Evolutionary conservation across 495 filamentous ascomycete species (phyloP).

Genomic region (Penicillium cataractarum): DNA sequence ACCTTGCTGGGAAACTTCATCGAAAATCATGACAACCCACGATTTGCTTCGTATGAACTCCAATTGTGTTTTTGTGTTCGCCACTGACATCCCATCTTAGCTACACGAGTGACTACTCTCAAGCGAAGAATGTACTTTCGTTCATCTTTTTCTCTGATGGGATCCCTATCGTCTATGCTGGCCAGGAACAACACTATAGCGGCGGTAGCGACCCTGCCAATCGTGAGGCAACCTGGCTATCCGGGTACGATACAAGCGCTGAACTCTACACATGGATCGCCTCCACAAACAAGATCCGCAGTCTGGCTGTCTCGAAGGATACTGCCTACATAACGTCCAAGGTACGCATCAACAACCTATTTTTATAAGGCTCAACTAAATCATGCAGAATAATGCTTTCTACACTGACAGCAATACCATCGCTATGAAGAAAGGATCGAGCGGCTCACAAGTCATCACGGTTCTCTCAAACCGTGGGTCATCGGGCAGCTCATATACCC

Average conservation of each 20-base stretch:
- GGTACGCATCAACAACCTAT: slow-evolving; percentile 14
- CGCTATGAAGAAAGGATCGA: slow-evolving; percentile 63
- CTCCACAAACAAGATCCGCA: slow-evolving; percentile 62
- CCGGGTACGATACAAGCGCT: slow-evolving; percentile 60
- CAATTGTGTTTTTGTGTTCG: neutral
- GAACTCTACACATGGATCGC: slow-evolving; percentile 65
- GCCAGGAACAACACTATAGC: slow-evolving; percentile 75
- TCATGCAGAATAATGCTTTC: slow-evolving; percentile 39
- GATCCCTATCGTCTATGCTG: slow-evolving; percentile 67
- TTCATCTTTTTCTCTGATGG: slow-evolving; percentile 72
- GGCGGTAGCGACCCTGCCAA: slow-evolving; percentile 68
- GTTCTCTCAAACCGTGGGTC: slow-evolving; percentile 61
- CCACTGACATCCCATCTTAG: slow-evolving; percentile 30
- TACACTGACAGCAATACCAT: slow-evolving; percentile 58
- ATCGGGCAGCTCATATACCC: slow-evolving; percentile 42
- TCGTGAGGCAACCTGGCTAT: slow-evolving; percentile 77
- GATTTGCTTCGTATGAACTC: slow-evolving; percentile 59
- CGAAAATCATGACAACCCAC: slow-evolving; percentile 79
- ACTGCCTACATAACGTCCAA: slow-evolving; percentile 51
- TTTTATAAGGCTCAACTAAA: neutral
- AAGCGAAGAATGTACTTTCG: slow-evolving; percentile 70
- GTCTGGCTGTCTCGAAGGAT: slow-evolving; percentile 53
- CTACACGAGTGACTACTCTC: slow-evolving; percentile 49
- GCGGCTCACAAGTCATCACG: slow-evolving; percentile 54
- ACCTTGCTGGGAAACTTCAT: slow-evolving; percentile 73